Evolutionary conservation across 768 basidiomycete genomes (phyloP), one percentile per base, ranked within the genome.

Genomic region (Agrocybe praecox): DNA sequence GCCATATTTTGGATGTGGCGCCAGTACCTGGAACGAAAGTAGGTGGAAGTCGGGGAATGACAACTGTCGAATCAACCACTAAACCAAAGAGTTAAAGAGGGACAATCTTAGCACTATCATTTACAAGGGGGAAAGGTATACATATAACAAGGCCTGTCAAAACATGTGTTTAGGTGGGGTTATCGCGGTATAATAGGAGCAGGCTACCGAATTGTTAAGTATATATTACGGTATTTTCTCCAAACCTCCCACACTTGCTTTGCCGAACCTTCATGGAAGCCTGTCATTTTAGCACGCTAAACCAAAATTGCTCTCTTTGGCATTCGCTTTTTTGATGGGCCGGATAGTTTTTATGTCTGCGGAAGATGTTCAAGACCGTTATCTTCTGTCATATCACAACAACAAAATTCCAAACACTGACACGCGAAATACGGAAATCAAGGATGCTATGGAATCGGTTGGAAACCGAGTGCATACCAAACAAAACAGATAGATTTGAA

Each of bases 291-390:
- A 3, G 22, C 23, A 24, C 6, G 19, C 32, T n/a, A n/a, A 40
- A 57, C 48, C 50, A 56, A 21, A 60, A 34, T 57, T 56, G 22
- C 59, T 48, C 34, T 33, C 32, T 58, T 53, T 50, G 57, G 49
- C 19, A 52, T 34, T 43, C 57, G 59, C 59, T 14, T 33, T 45
- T 63, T 60, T 56, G 51, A 56, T 61, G 46, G 47, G 44, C 24
- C 59, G 57, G 59, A n/a, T n/a, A n/a, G 57, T 49, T 6, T 24
- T 24, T 52, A 45, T 6, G 46, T 51, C 18, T 22, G 33, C 18
- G 46, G 17, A 6, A 26, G 33, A 55, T 17, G 33, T n/a, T n/a
- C n/a, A 17, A 26, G 9, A 4, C 26, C 26, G 26, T 29, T 29
- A 29, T 29, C 26, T 29, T 29, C 26, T 29, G 26, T 29, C 26